A percentile compares a stretch with the other conserved stretches of the same genome.
Conservation (phyloP, 345 rosid genomes). For the Triadica sebifera region DNA sequence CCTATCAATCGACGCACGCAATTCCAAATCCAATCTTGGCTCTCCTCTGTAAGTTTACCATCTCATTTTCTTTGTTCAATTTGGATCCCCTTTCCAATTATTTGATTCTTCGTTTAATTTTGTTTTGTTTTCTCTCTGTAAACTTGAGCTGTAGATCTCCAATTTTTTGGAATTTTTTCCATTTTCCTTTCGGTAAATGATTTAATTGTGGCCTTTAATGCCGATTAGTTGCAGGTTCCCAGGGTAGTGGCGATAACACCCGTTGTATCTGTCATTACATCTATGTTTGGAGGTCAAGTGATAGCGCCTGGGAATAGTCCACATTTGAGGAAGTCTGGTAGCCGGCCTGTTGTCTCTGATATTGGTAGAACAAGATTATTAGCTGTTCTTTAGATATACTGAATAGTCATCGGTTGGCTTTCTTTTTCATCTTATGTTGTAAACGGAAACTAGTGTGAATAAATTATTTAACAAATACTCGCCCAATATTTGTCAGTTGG, state of each 20-base stretch:
- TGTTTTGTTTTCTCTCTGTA: not conserved
- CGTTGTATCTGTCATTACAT: not conserved
- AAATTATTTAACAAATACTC: not conserved
- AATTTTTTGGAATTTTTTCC: not conserved
- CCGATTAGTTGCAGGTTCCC: not conserved
- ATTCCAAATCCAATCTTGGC: not conserved
- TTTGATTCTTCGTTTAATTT: not conserved
- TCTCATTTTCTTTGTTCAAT: not conserved
- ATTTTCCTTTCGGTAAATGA: not conserved
- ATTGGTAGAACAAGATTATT: conserved; percentile 43
- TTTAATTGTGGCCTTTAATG: conserved; percentile 1
- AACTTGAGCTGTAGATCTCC: too few species aligned
- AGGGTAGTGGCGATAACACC: not conserved
- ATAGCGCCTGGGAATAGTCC: conserved; percentile 56
- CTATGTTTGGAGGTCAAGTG: conserved; percentile 69
- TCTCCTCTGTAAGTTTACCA: conserved; percentile 1
- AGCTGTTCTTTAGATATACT: not conserved
- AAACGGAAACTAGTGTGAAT: not conserved
- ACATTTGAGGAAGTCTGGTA: conserved; percentile 84
- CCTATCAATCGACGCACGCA: not conserved
- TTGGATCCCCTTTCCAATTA: not conserved
- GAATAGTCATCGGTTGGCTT: not conserved
- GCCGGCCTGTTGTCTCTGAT: conserved; percentile 62
- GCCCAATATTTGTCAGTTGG: conserved; percentile 33
- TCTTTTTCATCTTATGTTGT: not conserved